A percentile compares a stretch with the other conserved stretches of the same genome.
phyloP scores from a whole-genome alignment of 2,329 filamentous ascomycete genomes.

The Cladophialophora yegresii region DNA sequence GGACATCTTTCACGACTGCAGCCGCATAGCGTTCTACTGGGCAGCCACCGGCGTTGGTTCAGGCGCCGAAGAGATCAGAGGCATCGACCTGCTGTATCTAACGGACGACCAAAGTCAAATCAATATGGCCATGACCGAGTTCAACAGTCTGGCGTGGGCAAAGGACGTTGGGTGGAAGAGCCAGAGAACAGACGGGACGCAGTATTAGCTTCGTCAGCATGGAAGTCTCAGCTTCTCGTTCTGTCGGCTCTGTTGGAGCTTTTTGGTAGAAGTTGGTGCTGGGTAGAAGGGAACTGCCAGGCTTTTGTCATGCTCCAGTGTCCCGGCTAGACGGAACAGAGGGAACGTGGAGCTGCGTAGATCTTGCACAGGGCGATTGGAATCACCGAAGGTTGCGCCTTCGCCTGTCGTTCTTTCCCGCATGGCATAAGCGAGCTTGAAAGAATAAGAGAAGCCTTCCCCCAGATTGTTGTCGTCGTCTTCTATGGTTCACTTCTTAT shows the following conservation, averaged over 20 bases:
- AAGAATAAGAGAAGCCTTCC: background rate
- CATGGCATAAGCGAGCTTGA: background rate
- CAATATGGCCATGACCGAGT: constrained; percentile 30
- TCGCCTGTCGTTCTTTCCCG: background rate
- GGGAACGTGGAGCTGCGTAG: background rate
- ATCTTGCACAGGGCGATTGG: background rate
- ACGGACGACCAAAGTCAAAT: constrained; percentile 21
- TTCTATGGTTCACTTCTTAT: background rate
- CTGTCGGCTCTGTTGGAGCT: background rate
- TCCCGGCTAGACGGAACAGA: background rate
- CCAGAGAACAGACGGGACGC: constrained; percentile 13
- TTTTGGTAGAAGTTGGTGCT: background rate
- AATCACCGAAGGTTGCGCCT: background rate
- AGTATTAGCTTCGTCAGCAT: constrained; percentile 1
- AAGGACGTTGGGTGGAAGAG: constrained; percentile 19
- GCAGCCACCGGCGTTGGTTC: constrained; percentile 19
- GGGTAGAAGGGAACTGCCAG: background rate
- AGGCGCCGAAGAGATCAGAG: constrained; percentile 12
- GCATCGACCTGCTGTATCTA: constrained; percentile 26
- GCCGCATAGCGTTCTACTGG: constrained; percentile 28
- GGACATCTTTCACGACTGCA: constrained; percentile 26
- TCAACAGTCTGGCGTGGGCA: constrained; percentile 31
- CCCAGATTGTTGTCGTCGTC: background rate
- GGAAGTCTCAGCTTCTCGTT: background rate
- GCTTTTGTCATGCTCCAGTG: background rate